Percentiles rank a stretch among this genome's conserved stretches.
Evolutionary conservation across 306 rosid species (phyloP).

Genomic region (Nissolia schottii): DNA sequence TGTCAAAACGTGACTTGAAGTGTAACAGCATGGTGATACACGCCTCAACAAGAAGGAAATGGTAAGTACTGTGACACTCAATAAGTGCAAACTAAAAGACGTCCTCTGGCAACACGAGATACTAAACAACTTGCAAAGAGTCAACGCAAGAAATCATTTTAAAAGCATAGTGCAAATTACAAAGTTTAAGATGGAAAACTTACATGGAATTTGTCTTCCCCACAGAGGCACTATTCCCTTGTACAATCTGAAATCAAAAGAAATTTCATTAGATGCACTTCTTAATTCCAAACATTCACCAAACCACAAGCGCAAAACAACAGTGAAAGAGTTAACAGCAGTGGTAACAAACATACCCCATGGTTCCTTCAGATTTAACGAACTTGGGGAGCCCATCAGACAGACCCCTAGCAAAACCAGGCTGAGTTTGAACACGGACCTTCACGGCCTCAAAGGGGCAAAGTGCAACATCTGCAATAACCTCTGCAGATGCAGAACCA

Average conservation of each 20-base stretch:
- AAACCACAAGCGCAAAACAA: neutral
- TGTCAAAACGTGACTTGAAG: neutral
- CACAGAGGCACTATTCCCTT: constrained; percentile 97
- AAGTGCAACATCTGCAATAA: constrained; percentile 89
- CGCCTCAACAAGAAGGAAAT: neutral
- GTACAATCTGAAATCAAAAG: constrained; percentile 66
- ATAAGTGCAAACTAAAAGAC: neutral
- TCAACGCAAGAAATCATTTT: neutral
- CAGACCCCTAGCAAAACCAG: constrained; percentile 91
- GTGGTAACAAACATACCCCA: constrained; percentile 57
- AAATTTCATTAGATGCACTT: constrained; percentile 18
- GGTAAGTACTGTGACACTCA: neutral
- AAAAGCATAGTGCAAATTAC: neutral
- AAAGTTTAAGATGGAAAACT: constrained; percentile 24
- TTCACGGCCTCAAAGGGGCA: constrained; percentile 98
- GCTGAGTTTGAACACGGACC: constrained; percentile 96
- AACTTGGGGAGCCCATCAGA: constrained; percentile 91
- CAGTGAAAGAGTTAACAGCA: neutral
- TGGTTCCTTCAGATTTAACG: constrained; percentile 76
- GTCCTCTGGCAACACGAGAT: neutral
- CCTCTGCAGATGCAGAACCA: constrained; percentile 97
- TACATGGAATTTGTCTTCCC: constrained; percentile 99
- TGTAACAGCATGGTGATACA: neutral
- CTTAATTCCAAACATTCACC: neutral
- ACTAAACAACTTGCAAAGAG: neutral